phyloP scores from a whole-genome alignment of 805 yeast genomes.

The Teunomyces lycoperdinae region DNA sequence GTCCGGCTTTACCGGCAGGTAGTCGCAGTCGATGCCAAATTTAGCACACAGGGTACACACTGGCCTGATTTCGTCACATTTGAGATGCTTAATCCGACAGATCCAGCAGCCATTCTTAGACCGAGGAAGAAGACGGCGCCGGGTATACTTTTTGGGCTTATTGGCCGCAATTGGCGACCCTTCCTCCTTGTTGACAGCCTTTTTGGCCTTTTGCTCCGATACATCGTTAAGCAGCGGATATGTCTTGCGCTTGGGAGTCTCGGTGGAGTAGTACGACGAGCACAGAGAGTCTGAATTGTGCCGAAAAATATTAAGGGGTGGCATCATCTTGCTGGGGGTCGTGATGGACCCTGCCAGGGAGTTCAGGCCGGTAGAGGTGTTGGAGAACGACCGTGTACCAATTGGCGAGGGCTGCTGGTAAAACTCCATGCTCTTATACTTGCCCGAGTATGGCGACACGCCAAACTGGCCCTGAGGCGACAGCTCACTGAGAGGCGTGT shows the following conservation, averaged over 20 bases:
- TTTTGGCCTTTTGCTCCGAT: constrained; percentile 8
- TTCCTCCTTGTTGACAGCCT: constrained; percentile 3
- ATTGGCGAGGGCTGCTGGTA: constrained; percentile 12
- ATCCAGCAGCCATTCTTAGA: constrained; percentile 47
- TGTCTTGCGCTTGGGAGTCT: constrained; percentile 17
- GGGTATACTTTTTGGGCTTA: constrained; percentile 33
- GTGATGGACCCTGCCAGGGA: constrained; percentile 8
- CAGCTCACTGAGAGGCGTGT: constrained; percentile 9
- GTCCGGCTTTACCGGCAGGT: constrained; percentile 35
- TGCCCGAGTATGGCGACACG: constrained; percentile 19
- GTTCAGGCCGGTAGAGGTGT: constrained; percentile 11
- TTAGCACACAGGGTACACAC: constrained; percentile 35
- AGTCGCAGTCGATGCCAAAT: constrained; percentile 43
- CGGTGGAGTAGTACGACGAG: constrained; percentile 10
- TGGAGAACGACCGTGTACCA: constrained; percentile 11
- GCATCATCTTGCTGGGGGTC: constrained; percentile 13
- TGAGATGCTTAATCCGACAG: constrained; percentile 44
- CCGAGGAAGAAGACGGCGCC: constrained; percentile 39
- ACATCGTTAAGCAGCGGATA: constrained; percentile 11
- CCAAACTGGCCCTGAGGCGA: constrained; percentile 12
- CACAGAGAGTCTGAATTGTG: constrained; percentile 22
- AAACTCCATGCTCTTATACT: constrained; percentile 17
- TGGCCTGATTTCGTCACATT: constrained; percentile 42
- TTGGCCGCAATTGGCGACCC: neutral
- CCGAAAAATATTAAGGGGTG: constrained; percentile 22